Evolutionary conservation across 352 stramenopile genomes (phyloP).

Genomic region (Phytophthora melonis): DNA sequence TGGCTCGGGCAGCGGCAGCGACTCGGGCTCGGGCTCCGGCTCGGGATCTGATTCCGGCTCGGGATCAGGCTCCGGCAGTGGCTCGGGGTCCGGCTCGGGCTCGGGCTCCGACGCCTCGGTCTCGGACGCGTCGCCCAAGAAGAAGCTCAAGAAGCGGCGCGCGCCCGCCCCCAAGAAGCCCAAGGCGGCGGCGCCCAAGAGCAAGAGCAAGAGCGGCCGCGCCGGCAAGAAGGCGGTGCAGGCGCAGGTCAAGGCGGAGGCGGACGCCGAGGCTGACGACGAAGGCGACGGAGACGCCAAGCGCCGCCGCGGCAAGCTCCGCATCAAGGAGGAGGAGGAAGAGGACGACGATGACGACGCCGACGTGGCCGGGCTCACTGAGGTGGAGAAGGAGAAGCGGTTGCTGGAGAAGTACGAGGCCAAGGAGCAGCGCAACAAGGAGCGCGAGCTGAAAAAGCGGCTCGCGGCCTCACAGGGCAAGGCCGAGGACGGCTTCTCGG

Average conservation of each 20-base stretch:
- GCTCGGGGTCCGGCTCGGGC: slow-evolving; percentile 40
- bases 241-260: slow-evolving; percentile 54
- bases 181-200: slow-evolving; percentile 30
- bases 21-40: slow-evolving; percentile 39
- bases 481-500: slow-evolving; percentile 43
- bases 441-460: slow-evolving; percentile 84
- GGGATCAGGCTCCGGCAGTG: slow-evolving; percentile 47
- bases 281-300: slow-evolving; percentile 46
- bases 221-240: slow-evolving; percentile 46
- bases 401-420: slow-evolving; percentile 90
- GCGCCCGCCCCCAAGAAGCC: slow-evolving; percentile 49
- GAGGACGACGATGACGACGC: slow-evolving; percentile 66
- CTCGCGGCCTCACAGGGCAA: slow-evolving; percentile 67
- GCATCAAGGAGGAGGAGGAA: slow-evolving; percentile 49
- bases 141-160: slow-evolving; percentile 62
- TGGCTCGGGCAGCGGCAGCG: slow-evolving; percentile 45
- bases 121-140: slow-evolving; percentile 41
- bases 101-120: slow-evolving; percentile 43
- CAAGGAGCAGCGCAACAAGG: slow-evolving; percentile 84
- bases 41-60: slow-evolving; percentile 52
- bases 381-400: slow-evolving; percentile 90
- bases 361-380: slow-evolving; percentile 75
- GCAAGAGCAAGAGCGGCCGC: slow-evolving; percentile 38
- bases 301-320: slow-evolving; percentile 47
- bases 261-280: slow-evolving; percentile 65